Evolutionary conservation across 164 flowering plant genomes (phyloP).

Genomic region (Chimonanthus praecox): DNA sequence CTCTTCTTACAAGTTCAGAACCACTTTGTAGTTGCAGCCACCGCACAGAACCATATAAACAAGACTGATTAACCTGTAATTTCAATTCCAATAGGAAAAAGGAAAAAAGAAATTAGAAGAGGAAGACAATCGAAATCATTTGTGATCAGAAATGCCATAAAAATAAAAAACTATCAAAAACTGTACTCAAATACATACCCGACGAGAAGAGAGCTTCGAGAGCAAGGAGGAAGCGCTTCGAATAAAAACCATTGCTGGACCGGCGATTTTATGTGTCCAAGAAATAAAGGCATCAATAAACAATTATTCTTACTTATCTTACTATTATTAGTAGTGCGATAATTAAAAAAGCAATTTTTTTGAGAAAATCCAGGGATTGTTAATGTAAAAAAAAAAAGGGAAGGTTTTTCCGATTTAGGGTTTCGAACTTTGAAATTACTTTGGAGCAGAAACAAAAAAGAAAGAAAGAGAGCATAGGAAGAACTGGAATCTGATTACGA

Average conservation of each 20-base stretch:
- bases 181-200: constrained; percentile 30
- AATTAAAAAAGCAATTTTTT: background rate
- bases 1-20: constrained; percentile 48
- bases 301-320: background rate
- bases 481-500: background rate
- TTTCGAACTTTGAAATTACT: background rate
- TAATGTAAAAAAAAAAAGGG: no score
- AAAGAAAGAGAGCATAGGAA: background rate
- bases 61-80: constrained; percentile 49
- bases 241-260: constrained; percentile 49
- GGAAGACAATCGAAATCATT: background rate
- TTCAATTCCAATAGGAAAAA: background rate
- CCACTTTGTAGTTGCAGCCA: constrained; percentile 75
- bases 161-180: background rate
- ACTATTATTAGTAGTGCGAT: no score
- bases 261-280: background rate
- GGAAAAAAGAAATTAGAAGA: background rate
- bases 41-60: constrained; percentile 45
- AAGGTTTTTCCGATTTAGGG: background rate
- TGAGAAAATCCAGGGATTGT: background rate
- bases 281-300: background rate
- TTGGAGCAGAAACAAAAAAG: background rate
- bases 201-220: constrained; percentile 74
- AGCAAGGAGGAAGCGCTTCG: constrained; percentile 46
- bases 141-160: background rate